phyloP scores from a whole-genome alignment of 768 basidiomycete genomes.

The Holtermanniella nyarrowii region DNA sequence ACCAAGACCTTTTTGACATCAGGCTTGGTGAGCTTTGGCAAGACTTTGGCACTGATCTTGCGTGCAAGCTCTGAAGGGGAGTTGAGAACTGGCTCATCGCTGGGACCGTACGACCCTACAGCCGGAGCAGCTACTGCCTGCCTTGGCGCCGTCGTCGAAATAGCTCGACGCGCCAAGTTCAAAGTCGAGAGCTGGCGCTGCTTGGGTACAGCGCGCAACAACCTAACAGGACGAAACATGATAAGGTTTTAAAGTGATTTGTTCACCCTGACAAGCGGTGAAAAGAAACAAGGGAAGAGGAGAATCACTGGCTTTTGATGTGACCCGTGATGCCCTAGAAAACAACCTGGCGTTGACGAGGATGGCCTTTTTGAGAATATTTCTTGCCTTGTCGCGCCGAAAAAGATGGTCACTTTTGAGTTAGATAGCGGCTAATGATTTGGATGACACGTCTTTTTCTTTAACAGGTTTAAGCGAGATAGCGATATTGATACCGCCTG shows the following conservation, averaged over 20 bases:
- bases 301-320: no score
- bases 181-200: not conserved
- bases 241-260: not conserved
- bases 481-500: no score
- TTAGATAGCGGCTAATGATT: not conserved
- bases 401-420: not conserved
- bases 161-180: not conserved
- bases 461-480: not conserved
- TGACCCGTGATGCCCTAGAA: no score
- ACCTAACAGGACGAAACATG: not conserved
- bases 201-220: not conserved
- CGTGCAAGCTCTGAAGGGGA: conserved; percentile 92
- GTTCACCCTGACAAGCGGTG: not conserved
- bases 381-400: no score
- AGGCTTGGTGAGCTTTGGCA: conserved; percentile 81
- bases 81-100: conserved; percentile 49
- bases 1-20: conserved; percentile 91
- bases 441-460: not conserved
- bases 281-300: not conserved
- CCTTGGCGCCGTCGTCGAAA: not conserved
- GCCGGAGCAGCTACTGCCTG: conserved; percentile 42
- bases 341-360: no score
- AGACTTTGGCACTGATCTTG: conserved; percentile 82
- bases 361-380: no score
- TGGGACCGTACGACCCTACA: conserved; percentile 37